Evolutionary conservation across 1,139 yeast genomes (phyloP).

Genomic region (Lodderomyces elongisporus): DNA sequence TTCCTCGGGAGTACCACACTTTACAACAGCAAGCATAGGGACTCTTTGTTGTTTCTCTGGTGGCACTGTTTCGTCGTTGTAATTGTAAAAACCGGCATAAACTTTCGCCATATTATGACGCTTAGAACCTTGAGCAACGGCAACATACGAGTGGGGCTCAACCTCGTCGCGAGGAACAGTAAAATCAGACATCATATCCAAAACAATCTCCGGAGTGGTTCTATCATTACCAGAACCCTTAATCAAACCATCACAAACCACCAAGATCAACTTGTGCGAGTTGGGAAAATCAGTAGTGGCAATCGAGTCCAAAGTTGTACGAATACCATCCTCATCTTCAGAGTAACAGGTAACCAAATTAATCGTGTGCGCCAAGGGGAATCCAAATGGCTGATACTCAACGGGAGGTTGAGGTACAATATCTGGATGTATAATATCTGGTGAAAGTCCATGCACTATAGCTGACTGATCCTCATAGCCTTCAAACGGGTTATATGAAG

Average conservation of each 20-base stretch:
- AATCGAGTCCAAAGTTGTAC: slow-evolving; percentile 84
- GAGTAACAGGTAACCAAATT: slow-evolving; percentile 91
- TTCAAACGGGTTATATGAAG: slow-evolving; percentile 40
- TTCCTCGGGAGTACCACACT: slow-evolving; percentile 91
- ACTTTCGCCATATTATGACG: slow-evolving; percentile 98
- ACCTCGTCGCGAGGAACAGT: slow-evolving; percentile 68
- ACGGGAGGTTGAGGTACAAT: slow-evolving; percentile 85
- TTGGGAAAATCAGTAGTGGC: slow-evolving; percentile 93
- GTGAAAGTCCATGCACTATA: slow-evolving; percentile 50
- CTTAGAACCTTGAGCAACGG: slow-evolving; percentile 88
- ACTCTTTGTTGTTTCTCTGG: slow-evolving; percentile 82
- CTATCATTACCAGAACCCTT: slow-evolving; percentile 88
- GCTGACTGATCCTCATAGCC: slow-evolving; percentile 27
- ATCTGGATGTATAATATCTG: slow-evolving; percentile 68
- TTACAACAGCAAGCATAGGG: slow-evolving; percentile 77
- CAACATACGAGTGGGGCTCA: slow-evolving; percentile 77
- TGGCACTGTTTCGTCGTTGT: slow-evolving; percentile 69
- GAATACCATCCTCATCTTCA: slow-evolving; percentile 79
- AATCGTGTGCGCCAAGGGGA: slow-evolving; percentile 80
- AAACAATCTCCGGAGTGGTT: slow-evolving; percentile 84
- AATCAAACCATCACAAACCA: slow-evolving; percentile 89
- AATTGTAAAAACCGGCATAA: slow-evolving; percentile 83
- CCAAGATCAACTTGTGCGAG: slow-evolving; percentile 79
- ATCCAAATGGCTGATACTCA: slow-evolving; percentile 81
- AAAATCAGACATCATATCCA: slow-evolving; percentile 86